Evolutionary conservation across 345 rosid genomes (phyloP).

Genomic region (Citropsis articulata): DNA sequence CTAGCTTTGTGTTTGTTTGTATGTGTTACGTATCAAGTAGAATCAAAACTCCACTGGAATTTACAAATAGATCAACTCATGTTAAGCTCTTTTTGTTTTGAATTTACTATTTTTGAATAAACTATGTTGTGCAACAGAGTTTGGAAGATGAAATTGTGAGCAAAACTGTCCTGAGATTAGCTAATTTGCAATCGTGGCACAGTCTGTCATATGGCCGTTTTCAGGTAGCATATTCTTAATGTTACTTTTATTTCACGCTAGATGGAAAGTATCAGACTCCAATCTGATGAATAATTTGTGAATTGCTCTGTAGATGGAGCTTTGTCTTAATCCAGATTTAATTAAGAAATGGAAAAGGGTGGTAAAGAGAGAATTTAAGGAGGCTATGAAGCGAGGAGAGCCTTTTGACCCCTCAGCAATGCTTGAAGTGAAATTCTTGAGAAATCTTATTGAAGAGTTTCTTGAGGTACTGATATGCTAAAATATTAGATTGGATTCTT

Average conservation of each 20-base stretch:
- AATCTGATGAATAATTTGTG: constrained; percentile 12
- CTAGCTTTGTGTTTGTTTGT: neutral
- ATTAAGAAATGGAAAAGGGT: constrained; percentile 88
- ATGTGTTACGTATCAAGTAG: neutral
- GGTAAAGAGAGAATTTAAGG: constrained; percentile 75
- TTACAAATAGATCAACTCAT: neutral
- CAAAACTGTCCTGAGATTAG: constrained; percentile 75
- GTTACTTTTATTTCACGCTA: constrained; percentile 2
- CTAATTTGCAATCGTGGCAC: constrained; percentile 84
- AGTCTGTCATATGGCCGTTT: constrained; percentile 94
- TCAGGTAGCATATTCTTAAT: constrained; percentile 48
- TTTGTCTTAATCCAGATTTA: constrained; percentile 76
- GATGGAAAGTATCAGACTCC: constrained; percentile 8
- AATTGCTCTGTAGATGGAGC: constrained; percentile 71
- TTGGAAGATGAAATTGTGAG: constrained; percentile 95
- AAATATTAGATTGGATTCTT: neutral
- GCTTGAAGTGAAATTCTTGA: constrained; percentile 74
- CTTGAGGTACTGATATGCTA: constrained; percentile 53
- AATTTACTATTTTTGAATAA: neutral
- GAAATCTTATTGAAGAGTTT: constrained; percentile 85
- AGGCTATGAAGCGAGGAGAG: constrained; percentile 54
- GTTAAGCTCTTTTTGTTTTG: neutral
- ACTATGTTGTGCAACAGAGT: constrained; percentile 55
- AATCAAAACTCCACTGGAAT: neutral
- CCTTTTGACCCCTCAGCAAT: constrained; percentile 55